A percentile compares a stretch with the other conserved stretches of the same genome.
phyloP scores from a whole-genome alignment of 192 early-diverging fungal genomes.

The Gryganskiella cystojenkinii region DNA sequence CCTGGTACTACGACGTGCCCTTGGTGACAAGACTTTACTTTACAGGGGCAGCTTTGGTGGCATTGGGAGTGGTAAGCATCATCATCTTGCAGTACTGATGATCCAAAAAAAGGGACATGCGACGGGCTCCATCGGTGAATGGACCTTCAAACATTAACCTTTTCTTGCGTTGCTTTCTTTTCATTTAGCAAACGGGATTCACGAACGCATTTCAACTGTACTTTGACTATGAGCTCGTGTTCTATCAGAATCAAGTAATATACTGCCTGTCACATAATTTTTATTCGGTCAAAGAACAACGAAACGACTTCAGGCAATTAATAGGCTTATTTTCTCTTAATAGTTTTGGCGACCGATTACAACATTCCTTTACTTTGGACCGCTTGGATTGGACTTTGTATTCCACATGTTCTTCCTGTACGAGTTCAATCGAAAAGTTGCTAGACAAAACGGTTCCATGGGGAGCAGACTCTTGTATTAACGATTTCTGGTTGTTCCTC shows the following conservation, averaged over 20 bases:
- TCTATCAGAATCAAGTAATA: conserved; percentile 73
- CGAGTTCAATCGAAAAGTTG: not conserved
- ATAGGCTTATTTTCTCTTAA: not conserved
- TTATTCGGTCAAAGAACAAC: not conserved
- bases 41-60: conserved; percentile 79
- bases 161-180: conserved; percentile 14
- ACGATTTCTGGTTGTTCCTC: not conserved
- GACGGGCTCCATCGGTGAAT: not conserved
- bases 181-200: conserved; percentile 85
- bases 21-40: conserved; percentile 87
- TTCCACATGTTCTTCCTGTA: conserved; percentile 95
- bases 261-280: not conserved
- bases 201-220: conserved; percentile 85
- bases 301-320: not conserved
- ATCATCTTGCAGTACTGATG: conserved; percentile 2
- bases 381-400: conserved; percentile 88
- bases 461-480: conserved; percentile 2
- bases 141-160: not conserved
- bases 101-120: not conserved
- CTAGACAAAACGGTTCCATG: not conserved
- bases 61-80: conserved; percentile 79
- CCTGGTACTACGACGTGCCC: conserved; percentile 93
- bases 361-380: conserved; percentile 94
- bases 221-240: conserved; percentile 78
- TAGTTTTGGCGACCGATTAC: conserved; percentile 95